Evolutionary conservation across 768 basidiomycete genomes (phyloP), one percentile per base, ranked within the genome.

Genomic region (Trametes cinnabarina): DNA sequence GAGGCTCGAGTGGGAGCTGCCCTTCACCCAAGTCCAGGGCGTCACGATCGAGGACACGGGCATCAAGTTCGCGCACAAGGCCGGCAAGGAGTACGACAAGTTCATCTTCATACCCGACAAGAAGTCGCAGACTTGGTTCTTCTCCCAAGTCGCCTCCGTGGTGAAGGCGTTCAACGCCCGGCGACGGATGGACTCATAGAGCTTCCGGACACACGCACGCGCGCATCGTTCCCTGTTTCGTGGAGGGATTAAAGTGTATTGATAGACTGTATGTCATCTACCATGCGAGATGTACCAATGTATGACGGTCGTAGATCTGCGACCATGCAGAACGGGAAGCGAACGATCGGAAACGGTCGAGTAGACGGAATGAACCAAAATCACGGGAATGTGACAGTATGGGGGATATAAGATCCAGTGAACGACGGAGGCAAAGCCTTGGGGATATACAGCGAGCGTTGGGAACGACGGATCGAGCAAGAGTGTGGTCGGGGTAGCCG

Each of bases 1-100:
- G 35, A 83, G 84, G 32, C 82, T 96, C 4, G 86, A 90, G 40
- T 99, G 95, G 96, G 94, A 98, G 63, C 76, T 98, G 14, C 87
- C 94, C 0, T 85, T 98, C 69, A 83, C 83, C 19, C 86, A 92
- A 63, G 84, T 98, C 3, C 87, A 91, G 70, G 92, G 91, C 17
- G 85, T 98, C 43, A 89, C 87, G 3, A 85, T 92, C 25, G 95
- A 98, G 68, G 88, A 94, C 66, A 92, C 85, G 15, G 95, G 95
- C 1, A 92, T 99, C 67, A 83, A 90, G 17, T 90, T 94, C 67
- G 82, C 88, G 14, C 84, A 94, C 72, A 95, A 90, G 66, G 75
- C 79, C 2, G 90, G 90, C 57, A 83, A 77, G 67, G 87, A 87
- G 55, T 78, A 84, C 56, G 88, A 92, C 73, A 87, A 81, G 65